A percentile compares a stretch with the other conserved stretches of the same genome.
phyloP scores from a whole-genome alignment of 1,284 basidiomycete genomes.

The Fomes fomentarius region DNA sequence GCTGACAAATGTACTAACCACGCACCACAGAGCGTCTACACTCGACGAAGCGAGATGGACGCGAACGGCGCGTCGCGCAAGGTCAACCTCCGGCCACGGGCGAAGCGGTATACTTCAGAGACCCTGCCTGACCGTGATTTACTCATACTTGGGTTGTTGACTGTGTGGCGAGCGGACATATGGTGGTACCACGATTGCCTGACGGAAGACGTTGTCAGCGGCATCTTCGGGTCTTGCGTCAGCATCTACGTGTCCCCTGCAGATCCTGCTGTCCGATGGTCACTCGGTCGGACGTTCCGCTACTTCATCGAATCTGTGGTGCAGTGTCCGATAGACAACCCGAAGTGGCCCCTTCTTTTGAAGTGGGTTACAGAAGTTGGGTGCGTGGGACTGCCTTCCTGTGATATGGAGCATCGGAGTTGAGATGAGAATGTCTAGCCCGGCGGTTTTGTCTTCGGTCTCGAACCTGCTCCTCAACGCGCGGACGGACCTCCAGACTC shows the following conservation, averaged over 20 bases:
- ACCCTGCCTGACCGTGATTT: constrained; percentile 67
- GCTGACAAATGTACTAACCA: constrained; percentile 3
- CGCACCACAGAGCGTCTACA: constrained; percentile 40
- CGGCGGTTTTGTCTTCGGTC: constrained; percentile 57
- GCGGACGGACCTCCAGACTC: constrained; percentile 59
- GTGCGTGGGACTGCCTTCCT: constrained; percentile 33
- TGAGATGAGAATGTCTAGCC: constrained; percentile 40
- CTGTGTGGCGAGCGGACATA: constrained; percentile 65
- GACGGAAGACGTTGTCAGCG: constrained; percentile 39
- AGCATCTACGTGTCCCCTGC: constrained; percentile 64
- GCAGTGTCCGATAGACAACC: constrained; percentile 43
- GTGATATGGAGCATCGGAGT: constrained; percentile 4
- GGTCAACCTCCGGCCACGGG: constrained; percentile 58
- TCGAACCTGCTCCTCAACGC: constrained; percentile 59
- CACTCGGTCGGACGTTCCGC: constrained; percentile 51
- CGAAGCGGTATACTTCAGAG: constrained; percentile 58
- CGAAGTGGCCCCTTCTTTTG: constrained; percentile 34
- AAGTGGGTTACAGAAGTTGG: constrained; percentile 39
- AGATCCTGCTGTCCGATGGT: constrained; percentile 67
- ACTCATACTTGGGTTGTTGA: constrained; percentile 63
- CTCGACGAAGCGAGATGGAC: constrained; percentile 59
- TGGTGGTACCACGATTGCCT: constrained; percentile 50
- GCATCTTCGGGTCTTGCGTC: constrained; percentile 49
- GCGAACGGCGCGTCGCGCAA: constrained; percentile 56
- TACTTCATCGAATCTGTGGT: constrained; percentile 50